Evolutionary conservation across 495 filamentous ascomycete genomes (phyloP).

Genomic region (Hypoxylon lienhwacheense): DNA sequence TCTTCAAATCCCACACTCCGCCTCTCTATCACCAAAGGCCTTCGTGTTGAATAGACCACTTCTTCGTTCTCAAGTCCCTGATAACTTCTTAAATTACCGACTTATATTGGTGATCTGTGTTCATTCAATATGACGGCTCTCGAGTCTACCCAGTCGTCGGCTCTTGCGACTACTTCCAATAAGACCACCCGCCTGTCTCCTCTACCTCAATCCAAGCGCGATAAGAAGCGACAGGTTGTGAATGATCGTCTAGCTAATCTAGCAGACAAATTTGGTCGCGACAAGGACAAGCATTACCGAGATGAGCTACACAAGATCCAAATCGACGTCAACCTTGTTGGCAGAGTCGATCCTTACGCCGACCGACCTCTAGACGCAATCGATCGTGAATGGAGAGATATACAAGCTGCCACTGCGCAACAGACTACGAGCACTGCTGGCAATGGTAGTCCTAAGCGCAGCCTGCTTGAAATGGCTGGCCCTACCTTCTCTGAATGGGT

Average conservation of each 20-base stretch:
- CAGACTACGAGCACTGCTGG: slow-evolving; percentile 45
- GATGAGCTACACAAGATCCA: slow-evolving; percentile 87
- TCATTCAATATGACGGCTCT: slow-evolving; percentile 25
- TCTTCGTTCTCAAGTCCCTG: neutral
- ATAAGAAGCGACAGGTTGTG: slow-evolving; percentile 81
- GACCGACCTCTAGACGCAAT: slow-evolving; percentile 71
- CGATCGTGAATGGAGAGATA: slow-evolving; percentile 61
- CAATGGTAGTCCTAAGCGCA: slow-evolving; percentile 44
- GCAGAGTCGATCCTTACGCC: slow-evolving; percentile 76
- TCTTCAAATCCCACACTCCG: too few species aligned
- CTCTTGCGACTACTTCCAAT: slow-evolving; percentile 22
- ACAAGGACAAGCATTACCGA: slow-evolving; percentile 81
- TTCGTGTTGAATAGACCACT: neutral
- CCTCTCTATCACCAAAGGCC: too few species aligned
- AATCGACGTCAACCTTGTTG: slow-evolving; percentile 83
- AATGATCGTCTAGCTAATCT: slow-evolving; percentile 74
- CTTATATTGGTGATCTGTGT: neutral
- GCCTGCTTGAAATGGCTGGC: slow-evolving; percentile 68
- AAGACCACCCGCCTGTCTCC: slow-evolving; percentile 35
- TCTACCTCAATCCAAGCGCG: slow-evolving; percentile 73
- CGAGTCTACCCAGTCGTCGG: slow-evolving; percentile 30
- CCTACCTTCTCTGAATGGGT: slow-evolving; percentile 79
- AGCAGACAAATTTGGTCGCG: slow-evolving; percentile 71
- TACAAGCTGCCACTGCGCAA: slow-evolving; percentile 58
- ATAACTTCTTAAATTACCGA: neutral